Conservation (phyloP, 768 basidiomycete species). For the Phylloporus sp. region DNA sequence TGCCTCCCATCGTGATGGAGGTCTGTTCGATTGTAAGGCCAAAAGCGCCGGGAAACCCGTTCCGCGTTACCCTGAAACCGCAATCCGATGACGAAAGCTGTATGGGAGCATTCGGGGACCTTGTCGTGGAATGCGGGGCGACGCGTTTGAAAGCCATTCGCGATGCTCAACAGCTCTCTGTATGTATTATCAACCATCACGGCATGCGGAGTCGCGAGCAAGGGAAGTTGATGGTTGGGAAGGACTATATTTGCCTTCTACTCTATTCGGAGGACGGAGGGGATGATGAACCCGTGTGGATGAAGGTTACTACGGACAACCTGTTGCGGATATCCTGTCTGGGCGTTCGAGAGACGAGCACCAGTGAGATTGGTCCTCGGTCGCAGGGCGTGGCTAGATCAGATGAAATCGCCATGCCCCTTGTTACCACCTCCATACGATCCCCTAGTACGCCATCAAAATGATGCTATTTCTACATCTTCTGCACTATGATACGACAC, state of each 20-base stretch:
- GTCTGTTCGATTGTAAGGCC: neutral
- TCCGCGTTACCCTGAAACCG: neutral
- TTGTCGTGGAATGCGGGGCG: slow-evolving; percentile 6
- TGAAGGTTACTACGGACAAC: slow-evolving; percentile 6
- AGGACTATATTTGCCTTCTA: slow-evolving; percentile 5
- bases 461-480: neutral
- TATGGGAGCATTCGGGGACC: neutral
- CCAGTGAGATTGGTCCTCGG: neutral
- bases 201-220: neutral
- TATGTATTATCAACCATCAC: slow-evolving; percentile 6
- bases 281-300: neutral
- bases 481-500: neutral
- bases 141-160: slow-evolving; percentile 1
- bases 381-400: neutral
- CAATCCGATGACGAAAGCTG: neutral
- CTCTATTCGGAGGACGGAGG: neutral
- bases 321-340: neutral
- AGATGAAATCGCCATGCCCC: neutral
- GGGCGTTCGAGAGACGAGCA: neutral
- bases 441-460: neutral
- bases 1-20: slow-evolving; percentile 3
- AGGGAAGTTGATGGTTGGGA: slow-evolving; percentile 1
- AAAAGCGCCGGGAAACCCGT: neutral
- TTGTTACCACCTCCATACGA: neutral
- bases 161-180: slow-evolving; percentile 1